Conservation (phyloP, 805 yeast species). For the Ogataea henricii region DNA sequence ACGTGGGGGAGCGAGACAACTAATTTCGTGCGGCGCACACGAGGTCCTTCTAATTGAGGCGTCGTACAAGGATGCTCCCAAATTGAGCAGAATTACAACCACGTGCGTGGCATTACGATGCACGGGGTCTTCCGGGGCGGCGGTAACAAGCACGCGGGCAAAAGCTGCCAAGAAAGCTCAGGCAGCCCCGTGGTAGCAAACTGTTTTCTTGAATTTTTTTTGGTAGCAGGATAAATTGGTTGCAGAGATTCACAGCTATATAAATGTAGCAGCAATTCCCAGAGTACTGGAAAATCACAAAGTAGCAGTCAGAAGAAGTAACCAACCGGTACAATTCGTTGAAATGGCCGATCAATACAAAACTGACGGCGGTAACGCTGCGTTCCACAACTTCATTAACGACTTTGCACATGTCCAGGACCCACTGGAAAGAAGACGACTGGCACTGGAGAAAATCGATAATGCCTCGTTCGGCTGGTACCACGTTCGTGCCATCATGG, state of each 20-base stretch:
- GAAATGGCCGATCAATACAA: conserved; percentile 20
- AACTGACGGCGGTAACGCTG: conserved; percentile 78
- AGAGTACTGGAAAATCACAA: no score
- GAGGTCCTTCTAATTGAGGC: conserved; percentile 14
- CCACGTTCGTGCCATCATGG: conserved; percentile 76
- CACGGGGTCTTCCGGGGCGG: background rate
- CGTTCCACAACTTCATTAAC: conserved; percentile 79
- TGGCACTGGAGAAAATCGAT: conserved; percentile 82
- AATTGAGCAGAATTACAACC: background rate
- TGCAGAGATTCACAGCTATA: background rate
- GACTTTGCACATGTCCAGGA: conserved; percentile 82
- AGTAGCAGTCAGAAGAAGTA: background rate
- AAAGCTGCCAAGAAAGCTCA: background rate
- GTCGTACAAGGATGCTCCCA: background rate
- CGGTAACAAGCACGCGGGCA: background rate
- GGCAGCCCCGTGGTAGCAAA: background rate
- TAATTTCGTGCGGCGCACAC: conserved; percentile 13
- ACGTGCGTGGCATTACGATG: conserved; percentile 3
- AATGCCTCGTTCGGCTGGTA: conserved; percentile 80
- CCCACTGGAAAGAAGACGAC: conserved; percentile 84
- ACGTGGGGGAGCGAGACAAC: conserved; percentile 11
- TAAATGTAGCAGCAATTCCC: background rate
- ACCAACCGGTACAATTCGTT: background rate
- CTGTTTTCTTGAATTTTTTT: background rate
- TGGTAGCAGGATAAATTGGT: background rate